A percentile compares a stretch with the other conserved stretches of the same genome.
phyloP scores from a whole-genome alignment of 305 asterid genomes.

The Lippia alba region DNA sequence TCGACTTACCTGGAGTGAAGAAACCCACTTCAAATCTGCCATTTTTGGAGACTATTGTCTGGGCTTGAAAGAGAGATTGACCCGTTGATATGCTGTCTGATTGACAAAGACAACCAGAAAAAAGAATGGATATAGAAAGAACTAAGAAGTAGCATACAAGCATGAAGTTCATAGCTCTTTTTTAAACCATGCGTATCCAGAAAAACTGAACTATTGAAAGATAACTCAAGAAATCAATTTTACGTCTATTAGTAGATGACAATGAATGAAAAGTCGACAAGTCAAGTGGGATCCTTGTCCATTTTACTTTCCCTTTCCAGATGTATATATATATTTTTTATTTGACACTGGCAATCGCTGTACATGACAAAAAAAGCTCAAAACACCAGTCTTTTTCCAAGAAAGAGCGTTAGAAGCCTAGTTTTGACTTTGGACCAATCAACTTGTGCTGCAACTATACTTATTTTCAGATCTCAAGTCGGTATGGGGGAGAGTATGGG shows the following conservation, averaged over 20 bases:
- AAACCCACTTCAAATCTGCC: constrained; percentile 42
- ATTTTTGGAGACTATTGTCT: constrained; percentile 35
- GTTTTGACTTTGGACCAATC: no score
- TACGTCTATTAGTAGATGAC: not conserved
- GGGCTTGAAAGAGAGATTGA: constrained; percentile 29
- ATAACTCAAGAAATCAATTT: not conserved
- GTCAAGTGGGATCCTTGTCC: no score
- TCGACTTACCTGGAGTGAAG: constrained; percentile 30
- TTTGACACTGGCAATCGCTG: no score
- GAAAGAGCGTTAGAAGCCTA: no score
- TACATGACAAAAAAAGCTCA: no score
- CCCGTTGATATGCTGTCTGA: constrained; percentile 28
- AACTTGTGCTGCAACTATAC: no score
- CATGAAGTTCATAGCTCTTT: not conserved
- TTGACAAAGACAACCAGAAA: not conserved
- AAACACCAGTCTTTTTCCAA: no score
- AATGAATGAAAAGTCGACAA: not conserved
- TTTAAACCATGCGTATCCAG: not conserved
- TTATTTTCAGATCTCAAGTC: no score
- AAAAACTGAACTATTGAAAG: no score
- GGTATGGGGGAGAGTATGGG: no score
- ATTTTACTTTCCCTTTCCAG: no score
- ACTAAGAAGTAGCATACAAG: not conserved
- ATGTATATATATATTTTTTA: no score
- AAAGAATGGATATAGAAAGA: not conserved